phyloP scores from a whole-genome alignment of 495 filamentous ascomycete species.

The Amorphotheca resinae region DNA sequence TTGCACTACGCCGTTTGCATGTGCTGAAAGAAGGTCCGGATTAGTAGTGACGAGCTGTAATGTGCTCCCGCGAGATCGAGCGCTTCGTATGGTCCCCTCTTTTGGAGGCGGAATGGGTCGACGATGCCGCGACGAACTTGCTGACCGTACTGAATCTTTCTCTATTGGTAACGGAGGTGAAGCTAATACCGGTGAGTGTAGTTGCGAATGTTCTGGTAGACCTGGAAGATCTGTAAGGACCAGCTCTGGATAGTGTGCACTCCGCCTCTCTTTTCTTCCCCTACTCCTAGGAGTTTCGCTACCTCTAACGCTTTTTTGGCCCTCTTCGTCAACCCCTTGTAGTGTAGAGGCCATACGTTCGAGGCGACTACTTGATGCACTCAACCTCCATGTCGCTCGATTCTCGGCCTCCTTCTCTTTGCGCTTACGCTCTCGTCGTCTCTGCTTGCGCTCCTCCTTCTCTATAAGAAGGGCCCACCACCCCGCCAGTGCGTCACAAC shows the following conservation, averaged over 20 bases:
- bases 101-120: constrained; percentile 79
- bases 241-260: constrained; percentile 36
- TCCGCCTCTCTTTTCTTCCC: constrained; percentile 38
- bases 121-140: constrained; percentile 51
- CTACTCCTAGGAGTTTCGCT: constrained; percentile 46
- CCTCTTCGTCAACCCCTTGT: constrained; percentile 64
- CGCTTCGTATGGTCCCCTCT: constrained; percentile 48
- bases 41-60: constrained; percentile 69
- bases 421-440: constrained; percentile 69
- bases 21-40: constrained; percentile 43
- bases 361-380: constrained; percentile 72
- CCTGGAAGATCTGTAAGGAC: constrained; percentile 53
- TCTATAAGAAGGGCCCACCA: constrained; percentile 96
- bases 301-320: constrained; percentile 21
- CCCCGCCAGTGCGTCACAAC: constrained; percentile 79
- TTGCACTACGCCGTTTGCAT: constrained; percentile 37
- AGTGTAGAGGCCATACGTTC: constrained; percentile 65
- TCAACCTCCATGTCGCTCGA: constrained; percentile 67
- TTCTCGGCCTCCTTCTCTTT: constrained; percentile 73
- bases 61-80: constrained; percentile 61
- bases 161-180: constrained; percentile 57
- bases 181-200: constrained; percentile 23
- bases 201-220: constrained; percentile 47
- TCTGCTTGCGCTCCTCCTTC: constrained; percentile 87
- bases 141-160: constrained; percentile 62